Base-by-base conservation (phyloP, 306 rosid genomes). In the Dalbergia oliveri region DNA sequence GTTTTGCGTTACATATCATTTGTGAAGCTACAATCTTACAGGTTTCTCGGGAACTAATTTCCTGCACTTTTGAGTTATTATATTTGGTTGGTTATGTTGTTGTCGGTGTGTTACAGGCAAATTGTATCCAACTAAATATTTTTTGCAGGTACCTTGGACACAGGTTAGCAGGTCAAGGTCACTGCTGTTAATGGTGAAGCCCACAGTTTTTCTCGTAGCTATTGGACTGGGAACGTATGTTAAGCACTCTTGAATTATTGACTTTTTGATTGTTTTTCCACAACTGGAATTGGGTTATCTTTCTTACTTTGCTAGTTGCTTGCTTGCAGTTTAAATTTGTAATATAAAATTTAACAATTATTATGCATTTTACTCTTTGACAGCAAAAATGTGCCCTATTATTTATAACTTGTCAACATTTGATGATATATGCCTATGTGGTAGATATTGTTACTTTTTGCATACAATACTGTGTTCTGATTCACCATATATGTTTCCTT, bases 81-180 rank as follows among this genome's bases (percentile, higher is more conserved):
- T 21, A 60, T 37, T n/a, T 61, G 23, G 41, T 72, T 11, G 45
- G 53, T 12, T 74, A 73, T 12, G 57, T 70, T 39, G 12, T 9
- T 7, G 43, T 51, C 31, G 70, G 78, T 39, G 41, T 80, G 58
- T 79, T 35, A 53, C 62, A 33, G 66, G 67, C 26, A 73, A 57
- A 74, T 74, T 82, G 51, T 69, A 77, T 83, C 66, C 56, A 59
- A 83, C 31, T 33, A 62, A 35, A 63, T 41, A 77, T 75, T 75
- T 49, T 70, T 84, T 89, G 81, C 83, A 95, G 99, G 97, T 95
- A 81, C 99, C 99, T 60, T 95, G 97, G 97, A 91, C 82, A 75
- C 99, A 95, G 88, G 93, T 95, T 78, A 95, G 99, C 88, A 91
- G 74, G 86, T 95, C 99, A 18, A 90, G 95, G 88, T 77, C 97